Base-by-base conservation (phyloP, 225 moss, liverwort and hornwort genomes). In the Polytrichum formosum region DNA sequence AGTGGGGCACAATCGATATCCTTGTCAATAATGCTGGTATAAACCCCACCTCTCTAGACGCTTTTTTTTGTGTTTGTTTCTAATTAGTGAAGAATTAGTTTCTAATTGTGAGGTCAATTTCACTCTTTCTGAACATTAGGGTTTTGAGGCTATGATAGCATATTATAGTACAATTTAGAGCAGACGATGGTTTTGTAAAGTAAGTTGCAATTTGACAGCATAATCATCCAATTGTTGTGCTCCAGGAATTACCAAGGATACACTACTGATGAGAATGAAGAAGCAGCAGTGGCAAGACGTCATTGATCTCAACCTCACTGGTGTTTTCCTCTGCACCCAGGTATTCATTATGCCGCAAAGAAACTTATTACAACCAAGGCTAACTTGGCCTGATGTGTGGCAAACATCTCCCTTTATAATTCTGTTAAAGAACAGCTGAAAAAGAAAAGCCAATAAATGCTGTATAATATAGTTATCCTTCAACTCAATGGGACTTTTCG, bases 301-400 rank as follows among this genome's bases (percentile, higher is more conserved):
- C 62, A 90, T 96, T 63, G 91, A 89, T 65, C 91, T 96, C 31
- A 96, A 96, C 73, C 90, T 96, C 22, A 91, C 93, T 22, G 96
- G 93, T 72, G 96, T 96, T 66, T 96, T 91, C 63, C 96, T 96
- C 65, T 96, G 93, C 77, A 96, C 93, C 56, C 96, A 96, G 91
- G 93, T 46, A 46, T 90, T 28, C 71, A 68, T 55, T 75, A 67
- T 33, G 17, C 33, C 6, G 2, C 35, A 30, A 46, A 23, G 46
- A 2, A 46, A 16, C 0, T 46, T 4, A 16, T 46, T 46, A 46
- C 2, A 46, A 16, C 16, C 13, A 4, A 46, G 46, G 46, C 46
- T 46, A 46, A 13, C 46, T 13, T 46, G 46, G 16, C 46, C 46
- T 13, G 46, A 16, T 0, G 13, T 16, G 46, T 46, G 46, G 46